phyloP scores from a whole-genome alignment of 495 filamentous ascomycete genomes.

The Penicillium soppii region DNA sequence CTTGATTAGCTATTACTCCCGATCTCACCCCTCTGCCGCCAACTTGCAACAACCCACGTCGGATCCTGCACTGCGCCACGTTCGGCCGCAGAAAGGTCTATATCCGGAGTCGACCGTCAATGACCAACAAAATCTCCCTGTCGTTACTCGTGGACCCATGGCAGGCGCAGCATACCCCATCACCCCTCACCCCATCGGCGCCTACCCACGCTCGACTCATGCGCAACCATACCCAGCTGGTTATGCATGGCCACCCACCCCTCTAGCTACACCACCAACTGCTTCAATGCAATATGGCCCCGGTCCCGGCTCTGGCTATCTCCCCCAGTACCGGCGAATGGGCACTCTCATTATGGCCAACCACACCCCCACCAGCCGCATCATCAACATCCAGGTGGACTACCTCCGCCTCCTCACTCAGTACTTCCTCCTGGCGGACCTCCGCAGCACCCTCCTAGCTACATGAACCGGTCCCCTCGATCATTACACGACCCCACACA shows the following conservation, averaged over 20 bases:
- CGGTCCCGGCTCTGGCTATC: constrained; percentile 21
- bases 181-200: constrained; percentile 50
- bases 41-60: constrained; percentile 74
- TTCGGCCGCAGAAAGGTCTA: constrained; percentile 84
- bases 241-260: constrained; percentile 68
- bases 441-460: constrained; percentile 21
- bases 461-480: constrained; percentile 39
- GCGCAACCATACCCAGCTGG: constrained; percentile 47
- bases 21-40: constrained; percentile 63
- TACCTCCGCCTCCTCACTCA: constrained; percentile 28
- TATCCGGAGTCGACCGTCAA: constrained; percentile 97
- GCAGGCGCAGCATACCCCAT: constrained; percentile 52
- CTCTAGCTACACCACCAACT: constrained; percentile 45
- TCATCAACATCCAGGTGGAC: constrained; percentile 19
- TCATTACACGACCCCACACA: constrained; percentile 27
- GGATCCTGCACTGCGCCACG: constrained; percentile 78
- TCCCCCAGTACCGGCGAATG: constrained; percentile 37
- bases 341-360: constrained; percentile 29
- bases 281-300: constrained; percentile 36
- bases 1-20: constrained; percentile 93
- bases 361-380: constrained; percentile 23
- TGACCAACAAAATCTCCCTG: constrained; percentile 68
- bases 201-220: constrained; percentile 48
- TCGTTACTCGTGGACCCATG: constrained; percentile 65
- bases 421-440: constrained; percentile 25